phyloP scores from a whole-genome alignment of 2,329 filamentous ascomycete genomes.

The Ophiocordyceps robertsii region DNA sequence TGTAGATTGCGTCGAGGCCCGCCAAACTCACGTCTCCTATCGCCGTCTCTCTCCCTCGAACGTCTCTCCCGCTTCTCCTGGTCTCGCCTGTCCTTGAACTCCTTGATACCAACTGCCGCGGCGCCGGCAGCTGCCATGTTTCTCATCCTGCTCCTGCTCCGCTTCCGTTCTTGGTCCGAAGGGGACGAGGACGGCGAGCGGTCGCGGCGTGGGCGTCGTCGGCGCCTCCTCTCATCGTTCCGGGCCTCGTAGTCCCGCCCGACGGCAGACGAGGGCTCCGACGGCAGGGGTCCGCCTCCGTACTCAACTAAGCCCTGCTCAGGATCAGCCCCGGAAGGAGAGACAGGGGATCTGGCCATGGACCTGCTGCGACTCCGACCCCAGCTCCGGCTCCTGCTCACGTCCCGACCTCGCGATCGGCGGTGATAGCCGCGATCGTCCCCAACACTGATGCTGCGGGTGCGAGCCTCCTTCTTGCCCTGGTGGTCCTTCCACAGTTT shows the following conservation, averaged over 20 bases:
- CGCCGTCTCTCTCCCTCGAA: slow-evolving; percentile 16
- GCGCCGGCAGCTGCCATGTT: slow-evolving; percentile 45
- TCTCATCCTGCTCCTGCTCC: slow-evolving; percentile 40
- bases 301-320: slow-evolving; percentile 58
- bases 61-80: slow-evolving; percentile 23
- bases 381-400: slow-evolving; percentile 8
- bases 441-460: slow-evolving; percentile 16
- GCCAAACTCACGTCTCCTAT: slow-evolving; percentile 12
- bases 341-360: slow-evolving; percentile 33
- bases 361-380: slow-evolving; percentile 35
- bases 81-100: slow-evolving; percentile 38
- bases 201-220: slow-evolving; percentile 23
- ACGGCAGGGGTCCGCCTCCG: slow-evolving; percentile 42
- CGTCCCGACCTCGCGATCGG: slow-evolving; percentile 19
- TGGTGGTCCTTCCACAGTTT: slow-evolving; percentile 48
- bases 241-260: slow-evolving; percentile 33
- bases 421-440: slow-evolving; percentile 23
- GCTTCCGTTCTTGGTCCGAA: slow-evolving; percentile 24
- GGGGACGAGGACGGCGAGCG: slow-evolving; percentile 20
- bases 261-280: slow-evolving; percentile 21
- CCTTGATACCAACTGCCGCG: slow-evolving; percentile 49
- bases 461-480: slow-evolving; percentile 41
- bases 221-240: slow-evolving; percentile 27
- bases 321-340: slow-evolving; percentile 44
- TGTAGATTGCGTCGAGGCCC: slow-evolving; percentile 1